Evolutionary conservation across 2,329 filamentous ascomycete species (phyloP).

Genomic region (Boeremia exigua): DNA sequence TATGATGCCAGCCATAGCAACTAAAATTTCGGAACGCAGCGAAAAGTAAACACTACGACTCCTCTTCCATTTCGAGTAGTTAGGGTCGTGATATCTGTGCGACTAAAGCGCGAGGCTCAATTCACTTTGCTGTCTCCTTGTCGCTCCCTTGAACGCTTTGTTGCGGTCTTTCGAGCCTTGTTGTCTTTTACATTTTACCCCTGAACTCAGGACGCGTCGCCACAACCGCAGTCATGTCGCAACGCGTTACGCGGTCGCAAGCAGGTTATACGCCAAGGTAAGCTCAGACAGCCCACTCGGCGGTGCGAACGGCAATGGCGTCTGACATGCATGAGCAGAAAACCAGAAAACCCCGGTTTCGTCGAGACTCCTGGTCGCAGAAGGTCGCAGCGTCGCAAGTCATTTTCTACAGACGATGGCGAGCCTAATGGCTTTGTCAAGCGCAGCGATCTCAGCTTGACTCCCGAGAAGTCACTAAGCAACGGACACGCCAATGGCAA

Average conservation of each 20-base stretch:
- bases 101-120: neutral
- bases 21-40: slow-evolving; percentile 20
- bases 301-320: slow-evolving; percentile 5
- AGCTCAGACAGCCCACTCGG: slow-evolving; percentile 20
- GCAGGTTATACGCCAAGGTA: slow-evolving; percentile 58
- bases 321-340: slow-evolving; percentile 43
- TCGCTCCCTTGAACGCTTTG: neutral
- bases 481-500: slow-evolving; percentile 19
- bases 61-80: slow-evolving; percentile 1
- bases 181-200: neutral
- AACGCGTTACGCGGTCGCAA: slow-evolving; percentile 55
- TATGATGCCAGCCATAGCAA: slow-evolving; percentile 15
- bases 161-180: neutral
- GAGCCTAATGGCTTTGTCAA: slow-evolving; percentile 35
- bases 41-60: slow-evolving; percentile 16
- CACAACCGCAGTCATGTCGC: slow-evolving; percentile 38
- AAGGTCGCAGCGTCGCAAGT: slow-evolving; percentile 52
- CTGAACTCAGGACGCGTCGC: slow-evolving; percentile 4
- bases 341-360: slow-evolving; percentile 52
- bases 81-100: slow-evolving; percentile 1
- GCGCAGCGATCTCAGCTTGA: slow-evolving; percentile 8
- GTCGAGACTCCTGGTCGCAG: slow-evolving; percentile 57
- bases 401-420: slow-evolving; percentile 33
- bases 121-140: neutral
- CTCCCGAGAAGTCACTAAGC: neutral